Evolutionary conservation across 164 flowering plant species (phyloP), one percentile per base, ranked within the genome.

Genomic region (Stephania yunnanensis): DNA sequence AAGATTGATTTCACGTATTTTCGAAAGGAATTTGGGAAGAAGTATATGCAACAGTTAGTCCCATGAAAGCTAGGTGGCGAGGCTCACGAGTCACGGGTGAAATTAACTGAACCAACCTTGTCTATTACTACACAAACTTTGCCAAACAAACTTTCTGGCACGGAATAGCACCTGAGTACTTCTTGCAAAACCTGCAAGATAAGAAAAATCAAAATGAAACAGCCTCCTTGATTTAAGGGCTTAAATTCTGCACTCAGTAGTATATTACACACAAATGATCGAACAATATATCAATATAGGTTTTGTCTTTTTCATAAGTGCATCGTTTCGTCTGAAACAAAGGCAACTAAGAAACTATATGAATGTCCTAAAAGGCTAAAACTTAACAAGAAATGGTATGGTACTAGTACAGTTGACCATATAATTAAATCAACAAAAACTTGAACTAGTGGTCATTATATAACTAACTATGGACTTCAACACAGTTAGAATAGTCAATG

Each of bases 111-210:
- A 82, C 95, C 78, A 50, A 95, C 98, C 97, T 95, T 93, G 82
- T 95, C 99, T 73, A 95, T 91, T 72, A 88, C 85, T 69, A 95
- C 80, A 80, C 97, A 95, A 73, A 93, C 96, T 81, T 86, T 89
- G 71, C 88, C 89, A 87, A 95, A 93, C 80, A 83, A 79, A 74
- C 77, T 77, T 72, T 93, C 92, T 45, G 97, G 92, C 75, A 95
- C 75, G 8, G 87, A 83, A 75, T 91, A 91, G 74, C 84, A 74
- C 73, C 79, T 88, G 72, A 95, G 73, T 30, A 92, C 89, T 80
- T 90, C 98, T 83, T 93, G 98, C 74, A 95, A 80, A 82, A 95
- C 95, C 98, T 93, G 85, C 12, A 9, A 11, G 9, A 50, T 73
- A 74, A 13, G 29, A 44, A 55, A 63, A 53, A 64, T 8, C 69